Evolutionary conservation across 805 yeast genomes (phyloP), one percentile per base, ranked within the genome.

Genomic region (Peterozyma toletana): DNA sequence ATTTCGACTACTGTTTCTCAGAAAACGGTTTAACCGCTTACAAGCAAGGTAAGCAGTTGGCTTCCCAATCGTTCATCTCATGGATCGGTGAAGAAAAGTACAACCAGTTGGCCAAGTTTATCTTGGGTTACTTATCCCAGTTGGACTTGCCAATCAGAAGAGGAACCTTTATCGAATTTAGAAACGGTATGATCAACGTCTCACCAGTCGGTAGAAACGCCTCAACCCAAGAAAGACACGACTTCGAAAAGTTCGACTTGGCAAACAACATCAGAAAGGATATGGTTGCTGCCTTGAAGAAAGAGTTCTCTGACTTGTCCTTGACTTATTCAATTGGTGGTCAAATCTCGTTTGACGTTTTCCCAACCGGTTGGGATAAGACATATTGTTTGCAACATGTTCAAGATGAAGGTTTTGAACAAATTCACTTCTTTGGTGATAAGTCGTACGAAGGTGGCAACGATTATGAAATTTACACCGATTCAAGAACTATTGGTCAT

Each of bases 321-420:
- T 77, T 93, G 62, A 91, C 98, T 54, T 93, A 85, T 78, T 93
- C 99, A 48, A 93, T 93, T 53, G 99, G 99, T 67, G 99, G 99
- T 57, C 98, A 93, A 77, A 93, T 93, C 66, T 91, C 98, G 33
- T 93, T 93, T 59, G 99, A 93, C 61, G 98, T 93, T 52, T 93
- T 93, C 91, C 99, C 99, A 73, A 87, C 96, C 51, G 99, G 99
- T 62, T 93, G 99, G 99, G 99, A 93, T 71, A 93, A 93, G 80
- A 93, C 99, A 50, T 93, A 91, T 75, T 87, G 96, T 68, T 78
- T 93, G 63, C 89, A 84, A 68, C 99, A 91, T 69, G 90, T 93
- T 56, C 87, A 70, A 58, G 67, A 73, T 48, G 96, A 91, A 68
- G 80, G 84, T 53, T 93, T 90, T 73, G 75, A 80, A 59, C 76